Evolutionary conservation across 805 yeast species (phyloP).

Genomic region (Myxozyma neotropica): DNA sequence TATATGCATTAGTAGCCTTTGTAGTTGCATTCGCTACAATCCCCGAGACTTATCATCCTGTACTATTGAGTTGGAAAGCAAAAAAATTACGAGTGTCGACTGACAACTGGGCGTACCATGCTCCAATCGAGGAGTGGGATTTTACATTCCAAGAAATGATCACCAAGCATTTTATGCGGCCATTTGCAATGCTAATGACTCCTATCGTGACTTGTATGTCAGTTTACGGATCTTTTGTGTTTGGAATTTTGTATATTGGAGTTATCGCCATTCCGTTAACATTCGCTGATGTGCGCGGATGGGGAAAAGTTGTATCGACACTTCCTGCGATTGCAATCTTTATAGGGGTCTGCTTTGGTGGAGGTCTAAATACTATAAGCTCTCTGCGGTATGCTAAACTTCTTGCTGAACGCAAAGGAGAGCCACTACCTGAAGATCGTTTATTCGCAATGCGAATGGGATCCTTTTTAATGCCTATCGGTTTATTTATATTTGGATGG

Average conservation of each 20-base stretch:
- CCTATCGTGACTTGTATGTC: slow-evolving; percentile 50
- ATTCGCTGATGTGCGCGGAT: slow-evolving; percentile 40
- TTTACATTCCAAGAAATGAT: slow-evolving; percentile 67
- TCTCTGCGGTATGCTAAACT: slow-evolving; percentile 40
- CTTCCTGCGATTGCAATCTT: slow-evolving; percentile 43
- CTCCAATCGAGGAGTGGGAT: slow-evolving; percentile 87
- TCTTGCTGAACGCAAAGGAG: slow-evolving; percentile 48
- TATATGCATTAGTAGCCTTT: slow-evolving; percentile 45
- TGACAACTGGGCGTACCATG: slow-evolving; percentile 80
- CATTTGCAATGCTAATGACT: slow-evolving; percentile 69
- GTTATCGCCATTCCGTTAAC: slow-evolving; percentile 47
- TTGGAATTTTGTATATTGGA: slow-evolving; percentile 48
- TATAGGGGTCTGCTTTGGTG: slow-evolving; percentile 43
- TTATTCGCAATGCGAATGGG: slow-evolving; percentile 54
- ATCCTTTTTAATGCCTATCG: slow-evolving; percentile 49
- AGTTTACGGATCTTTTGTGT: slow-evolving; percentile 48
- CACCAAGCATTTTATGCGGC: slow-evolving; percentile 73
- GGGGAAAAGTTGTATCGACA: slow-evolving; percentile 42
- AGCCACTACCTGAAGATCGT: slow-evolving; percentile 61
- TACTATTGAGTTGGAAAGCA: slow-evolving; percentile 68
- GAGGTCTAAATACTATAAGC: slow-evolving; percentile 38
- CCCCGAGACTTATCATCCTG: slow-evolving; percentile 47
- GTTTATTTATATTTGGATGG: slow-evolving; percentile 68
- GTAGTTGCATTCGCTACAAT: slow-evolving; percentile 44
- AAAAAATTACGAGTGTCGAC: slow-evolving; percentile 69